A percentile compares a stretch with the other conserved stretches of the same genome.
Conservation (phyloP, 2,329 filamentous ascomycete genomes). For the Colletotrichum graminicola region DNA sequence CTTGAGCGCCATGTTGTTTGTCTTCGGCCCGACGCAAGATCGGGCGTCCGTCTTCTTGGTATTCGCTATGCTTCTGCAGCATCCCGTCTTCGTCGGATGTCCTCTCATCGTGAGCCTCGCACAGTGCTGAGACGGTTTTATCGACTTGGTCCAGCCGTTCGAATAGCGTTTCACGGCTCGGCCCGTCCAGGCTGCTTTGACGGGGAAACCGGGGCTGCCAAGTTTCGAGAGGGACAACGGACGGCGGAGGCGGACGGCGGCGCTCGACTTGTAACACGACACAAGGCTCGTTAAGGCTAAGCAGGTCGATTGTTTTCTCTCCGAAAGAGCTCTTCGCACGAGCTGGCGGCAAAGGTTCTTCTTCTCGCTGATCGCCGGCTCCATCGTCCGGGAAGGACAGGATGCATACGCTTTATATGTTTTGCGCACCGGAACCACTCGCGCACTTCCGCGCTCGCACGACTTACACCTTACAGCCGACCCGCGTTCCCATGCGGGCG, state of each 20-base stretch:
- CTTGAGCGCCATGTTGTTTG: slow-evolving; percentile 42
- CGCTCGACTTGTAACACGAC: slow-evolving; percentile 17
- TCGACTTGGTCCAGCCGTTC: slow-evolving; percentile 21
- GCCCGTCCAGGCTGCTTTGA: slow-evolving; percentile 36
- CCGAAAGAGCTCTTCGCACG: slow-evolving; percentile 11
- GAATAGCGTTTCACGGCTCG: slow-evolving; percentile 39
- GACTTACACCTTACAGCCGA: slow-evolving; percentile 41
- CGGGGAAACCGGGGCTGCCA: slow-evolving; percentile 39
- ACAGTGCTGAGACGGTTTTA: slow-evolving; percentile 15
- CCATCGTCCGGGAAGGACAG: slow-evolving; percentile 30
- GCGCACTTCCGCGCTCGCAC: slow-evolving; percentile 31
- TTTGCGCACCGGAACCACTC: slow-evolving; percentile 36
- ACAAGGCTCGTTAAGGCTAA: slow-evolving; percentile 22
- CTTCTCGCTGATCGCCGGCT: slow-evolving; percentile 30
- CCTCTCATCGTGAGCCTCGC: slow-evolving; percentile 3
- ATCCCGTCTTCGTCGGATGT: slow-evolving; percentile 24
- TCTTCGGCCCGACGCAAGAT: slow-evolving; percentile 19
- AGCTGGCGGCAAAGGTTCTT: slow-evolving; percentile 22
- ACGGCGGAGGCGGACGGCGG: slow-evolving; percentile 4
- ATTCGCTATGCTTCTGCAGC: slow-evolving; percentile 22
- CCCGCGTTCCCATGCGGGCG: slow-evolving; percentile 38
- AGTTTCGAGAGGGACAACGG: slow-evolving; percentile 25
- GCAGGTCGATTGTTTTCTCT: not conserved
- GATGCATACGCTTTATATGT: slow-evolving; percentile 40
- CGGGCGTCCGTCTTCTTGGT: slow-evolving; percentile 7